A percentile compares a stretch with the other conserved stretches of the same genome.
Evolutionary conservation across 805 yeast genomes (phyloP).

Genomic region (Scheffersomyces stipitis): DNA sequence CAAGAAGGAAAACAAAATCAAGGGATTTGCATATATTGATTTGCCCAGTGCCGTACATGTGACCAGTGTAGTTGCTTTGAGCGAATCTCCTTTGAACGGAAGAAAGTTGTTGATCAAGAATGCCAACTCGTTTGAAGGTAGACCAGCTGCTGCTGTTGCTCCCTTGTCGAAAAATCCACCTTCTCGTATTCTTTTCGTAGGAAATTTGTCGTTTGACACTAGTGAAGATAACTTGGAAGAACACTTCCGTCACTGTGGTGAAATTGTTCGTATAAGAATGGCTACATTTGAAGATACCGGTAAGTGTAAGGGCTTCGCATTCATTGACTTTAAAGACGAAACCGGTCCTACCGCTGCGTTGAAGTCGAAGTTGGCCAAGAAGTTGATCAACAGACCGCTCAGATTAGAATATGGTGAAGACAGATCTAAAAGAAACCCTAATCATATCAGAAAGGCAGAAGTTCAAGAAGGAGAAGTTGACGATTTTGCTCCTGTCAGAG

Average conservation of each 20-base stretch:
- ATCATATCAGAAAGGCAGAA: constrained; percentile 26
- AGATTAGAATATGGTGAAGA: constrained; percentile 95
- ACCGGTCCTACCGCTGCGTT: constrained; percentile 83
- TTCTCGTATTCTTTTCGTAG: constrained; percentile 84
- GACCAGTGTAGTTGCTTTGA: constrained; percentile 58
- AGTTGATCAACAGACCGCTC: constrained; percentile 68
- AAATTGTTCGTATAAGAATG: constrained; percentile 81
- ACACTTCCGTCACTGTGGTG: constrained; percentile 91
- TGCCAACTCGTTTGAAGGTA: constrained; percentile 79
- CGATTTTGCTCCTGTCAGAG: constrained; percentile 8
- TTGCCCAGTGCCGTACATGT: constrained; percentile 62
- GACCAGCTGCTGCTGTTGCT: constrained; percentile 63
- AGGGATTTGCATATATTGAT: constrained; percentile 92
- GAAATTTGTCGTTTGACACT: constrained; percentile 90
- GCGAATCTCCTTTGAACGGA: constrained; percentile 76
- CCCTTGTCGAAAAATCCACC: constrained; percentile 77
- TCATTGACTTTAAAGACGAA: constrained; percentile 79
- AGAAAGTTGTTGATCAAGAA: constrained; percentile 84
- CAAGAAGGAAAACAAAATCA: constrained; percentile 62
- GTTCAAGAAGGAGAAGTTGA: constrained; percentile 16
- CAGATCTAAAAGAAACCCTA: constrained; percentile 74
- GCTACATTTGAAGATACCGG: constrained; percentile 98
- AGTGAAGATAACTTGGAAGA: constrained; percentile 73
- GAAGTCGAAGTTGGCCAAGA: constrained; percentile 64
- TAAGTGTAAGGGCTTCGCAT: constrained; percentile 95